A percentile compares a stretch with the other conserved stretches of the same genome.
These are phyloP conservation scores for Rubroshorea leprosula DNA, from an alignment of 345 rosid genomes.

Conservation along the genomic window DNA sequence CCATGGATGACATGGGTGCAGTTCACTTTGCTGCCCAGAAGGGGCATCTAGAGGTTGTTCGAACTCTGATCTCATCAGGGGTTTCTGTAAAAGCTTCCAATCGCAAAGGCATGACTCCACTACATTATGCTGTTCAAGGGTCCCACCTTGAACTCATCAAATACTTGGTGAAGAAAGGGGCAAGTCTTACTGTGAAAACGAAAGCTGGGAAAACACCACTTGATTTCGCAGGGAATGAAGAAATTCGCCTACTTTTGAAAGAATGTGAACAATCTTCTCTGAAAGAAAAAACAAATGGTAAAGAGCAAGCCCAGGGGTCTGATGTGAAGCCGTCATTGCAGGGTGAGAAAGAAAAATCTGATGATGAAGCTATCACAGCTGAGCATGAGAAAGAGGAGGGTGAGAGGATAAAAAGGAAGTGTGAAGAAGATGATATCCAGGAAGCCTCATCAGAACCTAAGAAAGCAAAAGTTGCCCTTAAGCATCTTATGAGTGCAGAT, in stretches of 20 bases:
- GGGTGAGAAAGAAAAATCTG: conserved; percentile 23
- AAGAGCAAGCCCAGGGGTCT: conserved; percentile 31
- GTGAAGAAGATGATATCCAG: conserved; percentile 21
- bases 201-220: conserved; percentile 79
- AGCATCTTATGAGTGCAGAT: conserved; percentile 60
- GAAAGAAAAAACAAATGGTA: conserved; percentile 20
- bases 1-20: conserved; percentile 97
- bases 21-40: conserved; percentile 95
- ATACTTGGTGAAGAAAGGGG: conserved; percentile 72
- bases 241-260: conserved; percentile 44
- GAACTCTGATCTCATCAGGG: conserved; percentile 52
- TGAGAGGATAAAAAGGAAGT: conserved; percentile 44
- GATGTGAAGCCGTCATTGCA: conserved; percentile 23
- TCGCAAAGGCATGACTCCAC: conserved; percentile 87
- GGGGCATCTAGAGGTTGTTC: conserved; percentile 78
- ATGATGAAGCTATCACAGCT: conserved; percentile 23
- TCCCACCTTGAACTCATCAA: conserved; percentile 72
- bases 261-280: conserved; percentile 44
- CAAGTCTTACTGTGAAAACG: conserved; percentile 49
- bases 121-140: conserved; percentile 91
- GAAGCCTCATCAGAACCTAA: conserved; percentile 41
- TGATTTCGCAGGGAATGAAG: conserved; percentile 62
- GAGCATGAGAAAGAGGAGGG: conserved; percentile 21
- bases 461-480: conserved; percentile 55
- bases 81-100: conserved; percentile 58